Conservation (phyloP, 176 grass and related monocot species). For the Avena atlantica region DNA sequence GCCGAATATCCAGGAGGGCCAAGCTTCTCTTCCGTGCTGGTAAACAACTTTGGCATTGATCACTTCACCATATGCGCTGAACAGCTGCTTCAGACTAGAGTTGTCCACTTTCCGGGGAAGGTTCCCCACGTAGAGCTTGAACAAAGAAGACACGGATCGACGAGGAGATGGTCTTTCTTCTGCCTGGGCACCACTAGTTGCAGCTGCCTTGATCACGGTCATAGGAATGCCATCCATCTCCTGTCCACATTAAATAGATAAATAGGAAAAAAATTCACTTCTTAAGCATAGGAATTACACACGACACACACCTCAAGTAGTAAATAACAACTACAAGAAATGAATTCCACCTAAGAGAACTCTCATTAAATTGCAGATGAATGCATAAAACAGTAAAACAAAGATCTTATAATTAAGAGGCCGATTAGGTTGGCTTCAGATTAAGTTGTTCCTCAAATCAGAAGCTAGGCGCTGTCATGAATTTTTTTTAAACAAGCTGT, state of each 20-base stretch:
- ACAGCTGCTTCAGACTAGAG: constrained; percentile 70
- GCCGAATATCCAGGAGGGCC: constrained; percentile 65
- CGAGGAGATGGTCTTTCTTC: constrained; percentile 47
- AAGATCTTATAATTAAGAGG: not conserved
- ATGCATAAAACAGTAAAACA: not conserved
- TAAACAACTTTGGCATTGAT: constrained; percentile 71
- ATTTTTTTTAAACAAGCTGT: not conserved
- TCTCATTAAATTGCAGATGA: not conserved
- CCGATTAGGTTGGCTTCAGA: not conserved
- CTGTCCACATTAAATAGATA: constrained; percentile 31
- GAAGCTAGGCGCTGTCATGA: not conserved
- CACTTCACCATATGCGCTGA: constrained; percentile 78
- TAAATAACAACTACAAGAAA: too few relatives aligned
- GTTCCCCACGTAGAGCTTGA: constrained; percentile 76
- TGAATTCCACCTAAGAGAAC: not conserved
- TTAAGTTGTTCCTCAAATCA: not conserved
- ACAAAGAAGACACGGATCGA: constrained; percentile 32
- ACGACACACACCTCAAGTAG: not conserved
- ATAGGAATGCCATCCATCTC: constrained; percentile 64
- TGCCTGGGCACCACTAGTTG: constrained; percentile 57
- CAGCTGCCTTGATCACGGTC: constrained; percentile 72
- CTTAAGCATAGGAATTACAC: not conserved
- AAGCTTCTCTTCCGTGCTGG: constrained; percentile 47
- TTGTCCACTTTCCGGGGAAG: constrained; percentile 79
- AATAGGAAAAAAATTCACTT: not conserved